A percentile compares a stretch with the other conserved stretches of the same genome.
Conservation (phyloP, 164 flowering plant species). For the Vitis vinifera region ASM3070453v1 NC_081811.1:25713501-25714000, state of each 20-base stretch:
- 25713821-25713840: too few species aligned
- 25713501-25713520: slow-evolving; percentile 80
- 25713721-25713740: too few species aligned
- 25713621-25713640: not conserved
- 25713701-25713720: too few species aligned
- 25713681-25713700: too few species aligned
- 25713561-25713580: slow-evolving; percentile 4
- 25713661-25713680: not conserved
- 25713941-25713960: not conserved
- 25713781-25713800: too few species aligned
- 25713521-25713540: slow-evolving; percentile 16
- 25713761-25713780: too few species aligned
- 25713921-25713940: not conserved
- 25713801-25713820: too few species aligned
- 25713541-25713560: slow-evolving; percentile 8
- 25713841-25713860: too few species aligned
- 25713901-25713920: not conserved
- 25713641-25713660: not conserved
- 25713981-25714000: slow-evolving; percentile 23
- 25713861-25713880: not conserved
- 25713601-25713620: not conserved
- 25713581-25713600: too few species aligned
- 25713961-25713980: slow-evolving; percentile 1
- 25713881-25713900: not conserved
- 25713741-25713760: too few species aligned